Conservation (phyloP, 257 asterid species). For the Ocimum tenuiflorum region DNA sequence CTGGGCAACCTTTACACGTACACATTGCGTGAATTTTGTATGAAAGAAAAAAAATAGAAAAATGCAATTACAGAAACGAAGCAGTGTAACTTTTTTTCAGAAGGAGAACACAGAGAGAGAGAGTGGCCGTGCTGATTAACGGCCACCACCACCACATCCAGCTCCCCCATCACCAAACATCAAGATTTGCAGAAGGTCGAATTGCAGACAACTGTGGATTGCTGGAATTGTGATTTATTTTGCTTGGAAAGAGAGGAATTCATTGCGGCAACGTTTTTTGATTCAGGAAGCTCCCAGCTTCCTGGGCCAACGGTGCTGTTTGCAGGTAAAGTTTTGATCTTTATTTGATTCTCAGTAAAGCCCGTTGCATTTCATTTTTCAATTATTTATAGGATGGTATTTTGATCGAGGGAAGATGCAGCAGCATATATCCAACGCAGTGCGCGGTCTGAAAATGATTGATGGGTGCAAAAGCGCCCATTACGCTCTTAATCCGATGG, state of each 20-base stretch:
- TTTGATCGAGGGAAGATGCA: conserved; percentile 56
- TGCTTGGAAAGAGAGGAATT: neutral
- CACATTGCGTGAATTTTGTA: conserved; percentile 12
- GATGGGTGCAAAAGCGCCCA: conserved; percentile 74
- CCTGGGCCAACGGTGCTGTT: conserved; percentile 47
- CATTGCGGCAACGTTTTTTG: conserved; percentile 38
- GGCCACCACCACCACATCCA: conserved; percentile 37
- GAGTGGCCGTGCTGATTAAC: conserved; percentile 40
- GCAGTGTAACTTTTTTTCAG: conserved; percentile 12
- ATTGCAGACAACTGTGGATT: conserved; percentile 8
- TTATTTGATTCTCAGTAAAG: neutral
- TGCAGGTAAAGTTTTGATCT: conserved; percentile 42
- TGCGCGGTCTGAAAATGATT: conserved; percentile 75
- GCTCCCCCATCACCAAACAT: conserved; percentile 13
- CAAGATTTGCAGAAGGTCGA: neutral
- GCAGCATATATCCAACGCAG: conserved; percentile 56
- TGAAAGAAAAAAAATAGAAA: neutral
- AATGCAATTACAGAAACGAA: conserved; percentile 19
- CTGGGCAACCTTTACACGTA: conserved; percentile 18
- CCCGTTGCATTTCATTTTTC: conserved; percentile 10
- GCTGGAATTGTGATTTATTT: neutral
- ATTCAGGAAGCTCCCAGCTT: conserved; percentile 2
- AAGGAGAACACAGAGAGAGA: conserved; percentile 22
- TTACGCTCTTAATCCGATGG: conserved; percentile 43
- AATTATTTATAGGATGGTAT: conserved; percentile 16